Conservation (phyloP, 495 filamentous ascomycete genomes). For the Clohesyomyces aquaticus region DNA sequence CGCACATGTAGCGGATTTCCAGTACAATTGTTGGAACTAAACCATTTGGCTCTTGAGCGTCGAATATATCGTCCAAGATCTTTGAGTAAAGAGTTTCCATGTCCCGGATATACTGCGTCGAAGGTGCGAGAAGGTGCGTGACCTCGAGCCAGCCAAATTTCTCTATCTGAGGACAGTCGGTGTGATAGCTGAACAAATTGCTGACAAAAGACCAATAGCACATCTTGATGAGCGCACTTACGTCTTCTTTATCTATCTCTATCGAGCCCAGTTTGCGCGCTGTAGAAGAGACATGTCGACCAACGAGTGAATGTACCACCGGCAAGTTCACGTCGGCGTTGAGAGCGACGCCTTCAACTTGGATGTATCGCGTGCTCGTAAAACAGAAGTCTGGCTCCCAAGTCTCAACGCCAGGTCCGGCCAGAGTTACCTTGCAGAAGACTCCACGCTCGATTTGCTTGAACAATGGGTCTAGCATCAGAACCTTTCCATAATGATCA, state of each 20-base stretch:
- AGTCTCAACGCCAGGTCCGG: background rate
- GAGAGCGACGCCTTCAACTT: background rate
- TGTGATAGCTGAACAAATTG: slow-evolving; percentile 5
- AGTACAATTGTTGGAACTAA: background rate
- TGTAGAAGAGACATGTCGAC: background rate
- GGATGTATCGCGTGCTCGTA: slow-evolving; percentile 1
- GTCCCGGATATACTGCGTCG: slow-evolving; percentile 3
- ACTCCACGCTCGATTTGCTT: background rate
- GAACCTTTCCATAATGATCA: background rate
- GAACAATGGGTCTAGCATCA: background rate
- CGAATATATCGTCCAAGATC: slow-evolving; percentile 1
- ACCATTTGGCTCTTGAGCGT: slow-evolving; percentile 1
- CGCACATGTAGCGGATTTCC: background rate
- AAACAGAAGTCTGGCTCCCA: slow-evolving; percentile 3
- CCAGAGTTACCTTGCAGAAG: background rate
- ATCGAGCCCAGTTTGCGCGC: background rate
- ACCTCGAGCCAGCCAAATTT: slow-evolving; percentile 3
- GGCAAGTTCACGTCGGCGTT: background rate
- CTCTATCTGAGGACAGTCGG: slow-evolving; percentile 3
- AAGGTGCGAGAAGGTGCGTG: background rate
- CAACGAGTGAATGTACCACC: background rate
- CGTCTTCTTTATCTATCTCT: slow-evolving; percentile 4
- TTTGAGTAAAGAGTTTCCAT: background rate
- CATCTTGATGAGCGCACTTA: background rate
- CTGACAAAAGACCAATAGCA: slow-evolving; percentile 2